These are phyloP conservation scores for Lipomyces yamadae DNA, from an alignment of 805 yeast species.

Conservation along the genomic window DNA sequence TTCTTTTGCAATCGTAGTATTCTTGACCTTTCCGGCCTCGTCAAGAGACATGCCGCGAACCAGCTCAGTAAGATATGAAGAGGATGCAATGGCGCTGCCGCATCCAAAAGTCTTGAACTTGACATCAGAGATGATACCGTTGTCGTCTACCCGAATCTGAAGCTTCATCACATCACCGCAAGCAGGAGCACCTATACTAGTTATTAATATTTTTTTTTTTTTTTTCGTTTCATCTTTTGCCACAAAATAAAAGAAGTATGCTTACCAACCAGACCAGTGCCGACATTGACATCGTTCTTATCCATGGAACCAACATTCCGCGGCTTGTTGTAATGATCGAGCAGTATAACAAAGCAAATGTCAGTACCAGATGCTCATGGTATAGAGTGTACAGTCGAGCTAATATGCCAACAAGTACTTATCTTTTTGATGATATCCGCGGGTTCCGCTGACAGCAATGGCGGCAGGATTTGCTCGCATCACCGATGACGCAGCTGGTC, in stretches of 20 bases:
- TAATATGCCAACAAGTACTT: slow-evolving; percentile 12
- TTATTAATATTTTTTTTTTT: not conserved
- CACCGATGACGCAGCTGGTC: slow-evolving; percentile 18
- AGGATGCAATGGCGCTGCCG: slow-evolving; percentile 96
- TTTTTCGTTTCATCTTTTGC: not conserved
- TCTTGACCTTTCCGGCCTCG: slow-evolving; percentile 90
- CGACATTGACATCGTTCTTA: slow-evolving; percentile 75
- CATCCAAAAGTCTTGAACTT: slow-evolving; percentile 99
- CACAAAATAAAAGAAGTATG: not conserved
- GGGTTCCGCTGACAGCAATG: slow-evolving; percentile 14
- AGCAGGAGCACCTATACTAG: slow-evolving; percentile 74
- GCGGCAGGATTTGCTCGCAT: slow-evolving; percentile 13
- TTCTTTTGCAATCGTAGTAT: slow-evolving; percentile 93
- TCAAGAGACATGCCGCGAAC: slow-evolving; percentile 94
- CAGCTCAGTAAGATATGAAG: slow-evolving; percentile 91
- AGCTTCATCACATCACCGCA: slow-evolving; percentile 99
- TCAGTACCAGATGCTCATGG: slow-evolving; percentile 14
- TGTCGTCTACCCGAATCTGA: slow-evolving; percentile 89
- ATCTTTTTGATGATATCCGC: slow-evolving; percentile 36
- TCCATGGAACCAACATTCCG: slow-evolving; percentile 94
- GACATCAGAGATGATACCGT: slow-evolving; percentile 92
- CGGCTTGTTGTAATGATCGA: slow-evolving; percentile 96
- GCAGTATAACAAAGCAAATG: slow-evolving; percentile 46
- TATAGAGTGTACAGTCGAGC: not conserved
- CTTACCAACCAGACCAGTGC: slow-evolving; percentile 91